These are phyloP conservation scores for Rhizophagus sp. DNA, from an alignment of 192 early-diverging fungal genomes.

Conservation along the genomic window DNA sequence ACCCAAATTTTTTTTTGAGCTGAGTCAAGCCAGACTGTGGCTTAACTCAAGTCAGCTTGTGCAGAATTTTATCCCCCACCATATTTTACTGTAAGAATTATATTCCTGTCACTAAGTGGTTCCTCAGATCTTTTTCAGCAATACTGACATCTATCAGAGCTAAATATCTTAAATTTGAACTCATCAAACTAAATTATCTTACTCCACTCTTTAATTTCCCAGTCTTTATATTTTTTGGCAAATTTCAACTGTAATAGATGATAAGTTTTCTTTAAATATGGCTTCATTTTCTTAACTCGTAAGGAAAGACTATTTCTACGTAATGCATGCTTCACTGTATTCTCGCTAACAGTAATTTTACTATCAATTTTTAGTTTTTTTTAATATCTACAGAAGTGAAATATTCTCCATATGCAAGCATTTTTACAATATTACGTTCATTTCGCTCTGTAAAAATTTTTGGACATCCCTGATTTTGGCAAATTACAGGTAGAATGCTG, in stretches of 20 bases:
- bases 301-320: neutral
- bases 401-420: neutral
- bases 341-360: neutral
- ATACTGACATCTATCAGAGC: slow-evolving; percentile 38
- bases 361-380: neutral
- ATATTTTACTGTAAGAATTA: slow-evolving; percentile 35
- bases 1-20: no score
- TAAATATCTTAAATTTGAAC: no score
- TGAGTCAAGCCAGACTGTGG: no score
- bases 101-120: slow-evolving; percentile 9
- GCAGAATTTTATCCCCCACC: slow-evolving; percentile 34
- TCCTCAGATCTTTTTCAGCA: slow-evolving; percentile 21
- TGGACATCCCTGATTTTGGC: neutral
- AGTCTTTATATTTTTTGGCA: slow-evolving; percentile 31
- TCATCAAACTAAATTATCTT: no score
- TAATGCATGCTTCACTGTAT: neutral
- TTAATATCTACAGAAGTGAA: neutral
- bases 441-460: neutral
- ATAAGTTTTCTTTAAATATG: neutral
- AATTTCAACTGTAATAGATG: slow-evolving; percentile 12
- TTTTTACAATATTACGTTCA: neutral
- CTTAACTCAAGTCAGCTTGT: no score
- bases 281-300: neutral
- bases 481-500: no score
- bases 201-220: slow-evolving; percentile 43